Evolutionary conservation across 2,329 filamentous ascomycete genomes (phyloP).

Genomic region (Colletotrichum ledebouriae): DNA sequence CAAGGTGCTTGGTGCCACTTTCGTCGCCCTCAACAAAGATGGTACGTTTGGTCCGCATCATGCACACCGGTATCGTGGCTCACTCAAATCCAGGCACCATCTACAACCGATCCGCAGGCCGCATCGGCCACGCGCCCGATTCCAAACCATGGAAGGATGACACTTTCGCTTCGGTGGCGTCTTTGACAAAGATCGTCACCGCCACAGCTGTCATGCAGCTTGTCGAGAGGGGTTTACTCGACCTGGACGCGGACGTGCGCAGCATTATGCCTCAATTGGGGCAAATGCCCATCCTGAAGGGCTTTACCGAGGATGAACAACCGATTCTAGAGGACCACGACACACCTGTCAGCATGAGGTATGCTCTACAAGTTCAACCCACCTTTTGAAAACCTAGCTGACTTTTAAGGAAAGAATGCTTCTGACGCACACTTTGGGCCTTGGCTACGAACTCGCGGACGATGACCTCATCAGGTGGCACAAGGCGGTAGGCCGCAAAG

Average conservation of each 20-base stretch:
- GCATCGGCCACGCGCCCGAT: slow-evolving; percentile 48
- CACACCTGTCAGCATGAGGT: slow-evolving; percentile 56
- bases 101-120: slow-evolving; percentile 54
- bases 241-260: slow-evolving; percentile 55
- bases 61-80: not conserved
- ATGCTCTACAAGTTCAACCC: slow-evolving; percentile 3
- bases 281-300: slow-evolving; percentile 52
- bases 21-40: slow-evolving; percentile 51
- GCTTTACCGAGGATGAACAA: slow-evolving; percentile 52
- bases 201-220: slow-evolving; percentile 55
- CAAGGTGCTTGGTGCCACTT: slow-evolving; percentile 55
- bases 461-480: slow-evolving; percentile 58
- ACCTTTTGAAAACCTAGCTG: not conserved
- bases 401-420: slow-evolving; percentile 50
- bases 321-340: slow-evolving; percentile 55
- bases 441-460: slow-evolving; percentile 59
- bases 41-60: slow-evolving; percentile 43
- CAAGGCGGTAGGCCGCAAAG: slow-evolving; percentile 49
- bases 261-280: slow-evolving; percentile 52
- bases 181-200: slow-evolving; percentile 60
- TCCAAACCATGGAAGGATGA: slow-evolving; percentile 50
- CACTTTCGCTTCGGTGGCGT: slow-evolving; percentile 56
- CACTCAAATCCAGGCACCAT: slow-evolving; percentile 47
- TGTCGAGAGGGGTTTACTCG: slow-evolving; percentile 52
- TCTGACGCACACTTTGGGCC: slow-evolving; percentile 64